phyloP scores from a whole-genome alignment of 192 early-diverging fungal genomes.

The Backusella macrospora region DNA sequence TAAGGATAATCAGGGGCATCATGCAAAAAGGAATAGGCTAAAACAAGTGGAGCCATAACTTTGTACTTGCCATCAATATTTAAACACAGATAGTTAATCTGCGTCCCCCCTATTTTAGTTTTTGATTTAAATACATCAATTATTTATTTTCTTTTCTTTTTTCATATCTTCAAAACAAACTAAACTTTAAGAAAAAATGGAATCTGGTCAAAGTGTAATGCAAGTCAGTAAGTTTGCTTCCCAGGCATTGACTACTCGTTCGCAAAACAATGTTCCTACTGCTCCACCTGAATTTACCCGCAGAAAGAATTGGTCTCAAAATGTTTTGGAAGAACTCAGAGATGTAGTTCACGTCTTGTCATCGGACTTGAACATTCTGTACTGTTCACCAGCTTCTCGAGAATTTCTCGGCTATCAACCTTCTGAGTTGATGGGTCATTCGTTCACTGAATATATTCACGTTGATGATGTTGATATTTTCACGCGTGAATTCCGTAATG shows the following conservation, averaged over 20 bases:
- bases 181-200: slow-evolving; percentile 21
- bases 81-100: slow-evolving; percentile 2
- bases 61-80: slow-evolving; percentile 1
- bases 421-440: slow-evolving; percentile 43
- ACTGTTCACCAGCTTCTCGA: slow-evolving; percentile 46
- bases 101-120: neutral
- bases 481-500: slow-evolving; percentile 38
- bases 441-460: slow-evolving; percentile 49
- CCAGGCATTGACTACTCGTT: slow-evolving; percentile 10
- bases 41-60: neutral
- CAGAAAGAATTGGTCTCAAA: slow-evolving; percentile 48
- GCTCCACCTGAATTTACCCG: slow-evolving; percentile 45
- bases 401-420: slow-evolving; percentile 49
- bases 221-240: slow-evolving; percentile 23
- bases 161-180: neutral
- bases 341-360: slow-evolving; percentile 50
- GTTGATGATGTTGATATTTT: slow-evolving; percentile 51
- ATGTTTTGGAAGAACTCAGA: slow-evolving; percentile 46
- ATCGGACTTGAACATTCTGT: slow-evolving; percentile 43
- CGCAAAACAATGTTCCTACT: neutral
- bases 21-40: slow-evolving; percentile 6
- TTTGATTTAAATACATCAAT: slow-evolving; percentile 13
- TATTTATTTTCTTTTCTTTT: neutral
- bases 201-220: slow-evolving; percentile 20
- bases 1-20: slow-evolving; percentile 2